These are phyloP conservation scores for Clavispora phyllophila DNA, from an alignment of 805 yeast species.

Conservation along the genomic window DNA sequence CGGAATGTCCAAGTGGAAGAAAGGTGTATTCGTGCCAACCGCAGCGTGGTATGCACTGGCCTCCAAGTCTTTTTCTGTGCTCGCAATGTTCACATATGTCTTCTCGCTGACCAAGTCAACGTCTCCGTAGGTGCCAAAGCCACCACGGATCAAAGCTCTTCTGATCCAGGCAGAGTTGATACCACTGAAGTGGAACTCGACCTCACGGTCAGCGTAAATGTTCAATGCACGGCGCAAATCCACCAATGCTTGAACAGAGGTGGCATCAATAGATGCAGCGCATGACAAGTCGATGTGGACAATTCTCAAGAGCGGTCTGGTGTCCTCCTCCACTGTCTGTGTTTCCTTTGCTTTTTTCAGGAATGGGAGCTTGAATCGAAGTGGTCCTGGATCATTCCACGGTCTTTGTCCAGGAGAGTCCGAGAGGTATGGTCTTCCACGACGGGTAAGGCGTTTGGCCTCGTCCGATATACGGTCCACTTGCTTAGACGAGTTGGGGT, in stretches of 20 bases:
- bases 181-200: constrained; percentile 87
- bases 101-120: constrained; percentile 33
- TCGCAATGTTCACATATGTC: constrained; percentile 38
- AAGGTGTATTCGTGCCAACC: constrained; percentile 62
- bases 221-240: constrained; percentile 72
- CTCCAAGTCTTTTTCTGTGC: constrained; percentile 29
- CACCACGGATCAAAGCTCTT: constrained; percentile 66
- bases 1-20: constrained; percentile 77
- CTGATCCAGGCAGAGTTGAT: constrained; percentile 83
- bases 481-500: constrained; percentile 75
- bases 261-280: constrained; percentile 71
- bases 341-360: constrained; percentile 16
- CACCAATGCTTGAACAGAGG: constrained; percentile 71
- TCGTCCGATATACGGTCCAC: constrained; percentile 65
- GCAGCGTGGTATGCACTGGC: constrained; percentile 44
- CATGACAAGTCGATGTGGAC: constrained; percentile 78
- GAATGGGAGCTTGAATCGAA: constrained; percentile 33
- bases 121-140: constrained; percentile 62
- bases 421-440: constrained; percentile 45
- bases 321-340: constrained; percentile 23
- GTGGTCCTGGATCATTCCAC: constrained; percentile 86
- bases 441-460: constrained; percentile 54
- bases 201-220: constrained; percentile 72
- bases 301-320: constrained; percentile 63
- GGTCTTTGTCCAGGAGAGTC: constrained; percentile 59